phyloP scores from a whole-genome alignment of 371 early-diverging fungal genomes.

The Batkoa obscura region DNA sequence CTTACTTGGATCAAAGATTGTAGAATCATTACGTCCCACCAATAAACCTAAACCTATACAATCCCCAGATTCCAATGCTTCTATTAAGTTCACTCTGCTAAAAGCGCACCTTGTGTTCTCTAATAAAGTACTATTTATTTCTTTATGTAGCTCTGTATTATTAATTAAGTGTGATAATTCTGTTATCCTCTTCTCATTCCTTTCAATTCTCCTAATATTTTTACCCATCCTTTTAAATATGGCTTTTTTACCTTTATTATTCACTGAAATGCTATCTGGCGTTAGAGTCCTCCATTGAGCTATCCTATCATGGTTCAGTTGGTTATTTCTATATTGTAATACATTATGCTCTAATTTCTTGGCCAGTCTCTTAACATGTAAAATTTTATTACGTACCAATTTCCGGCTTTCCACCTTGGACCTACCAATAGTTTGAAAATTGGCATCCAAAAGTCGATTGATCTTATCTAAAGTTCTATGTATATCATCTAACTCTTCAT shows the following conservation, averaged over 20 bases:
- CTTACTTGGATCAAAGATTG: constrained; percentile 18
- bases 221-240: not conserved
- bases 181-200: not conserved
- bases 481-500: not conserved
- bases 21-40: constrained; percentile 13
- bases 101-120: constrained; percentile 6
- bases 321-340: not conserved
- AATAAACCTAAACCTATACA: constrained; percentile 19
- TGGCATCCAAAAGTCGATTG: not conserved
- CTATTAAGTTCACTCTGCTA: constrained; percentile 11
- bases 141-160: not conserved
- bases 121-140: not conserved
- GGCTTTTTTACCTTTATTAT: not conserved
- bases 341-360: not conserved
- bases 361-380: not conserved
- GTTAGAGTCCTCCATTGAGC: not conserved
- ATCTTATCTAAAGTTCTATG: not conserved
- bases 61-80: constrained; percentile 16
- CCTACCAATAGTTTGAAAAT: not conserved
- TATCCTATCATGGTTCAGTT: not conserved
- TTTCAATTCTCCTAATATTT: not conserved
- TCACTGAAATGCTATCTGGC: not conserved
- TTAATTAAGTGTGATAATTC: not conserved
- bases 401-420: not conserved
- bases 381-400: not conserved